A percentile compares a stretch with the other conserved stretches of the same genome.
Evolutionary conservation across 2,329 filamentous ascomycete species (phyloP).

Genomic region (Coniella vitis): DNA sequence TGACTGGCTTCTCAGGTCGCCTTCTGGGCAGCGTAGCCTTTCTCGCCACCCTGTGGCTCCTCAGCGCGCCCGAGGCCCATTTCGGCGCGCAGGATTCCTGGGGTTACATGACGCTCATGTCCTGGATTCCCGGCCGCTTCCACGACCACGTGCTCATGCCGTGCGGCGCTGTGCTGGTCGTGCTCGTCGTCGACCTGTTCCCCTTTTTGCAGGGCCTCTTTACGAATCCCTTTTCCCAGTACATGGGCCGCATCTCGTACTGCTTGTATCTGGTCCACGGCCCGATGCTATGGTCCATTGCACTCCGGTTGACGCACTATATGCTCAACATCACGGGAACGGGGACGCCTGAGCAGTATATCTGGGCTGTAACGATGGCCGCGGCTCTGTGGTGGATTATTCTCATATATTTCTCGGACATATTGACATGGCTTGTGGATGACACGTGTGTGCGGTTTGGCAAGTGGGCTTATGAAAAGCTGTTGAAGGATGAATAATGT

Average conservation of each 20-base stretch:
- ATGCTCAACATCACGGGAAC: conserved; percentile 4
- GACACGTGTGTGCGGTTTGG: conserved; percentile 10
- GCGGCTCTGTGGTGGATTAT: conserved; percentile 13
- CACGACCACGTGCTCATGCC: conserved; percentile 2
- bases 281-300: conserved; percentile 13
- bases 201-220: conserved; percentile 9
- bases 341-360: not conserved
- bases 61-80: conserved; percentile 2
- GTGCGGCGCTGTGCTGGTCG: conserved; percentile 1
- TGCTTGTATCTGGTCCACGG: conserved; percentile 13
- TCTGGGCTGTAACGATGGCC: conserved; percentile 9
- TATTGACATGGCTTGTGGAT: conserved; percentile 8
- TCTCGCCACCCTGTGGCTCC: conserved; percentile 3
- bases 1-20: not conserved
- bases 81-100: not conserved
- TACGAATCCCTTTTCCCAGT: conserved; percentile 13
- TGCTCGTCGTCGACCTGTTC: conserved; percentile 4
- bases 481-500: conserved; percentile 4
- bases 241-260: conserved; percentile 15
- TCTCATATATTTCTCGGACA: conserved; percentile 10
- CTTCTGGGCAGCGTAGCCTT: conserved; percentile 1
- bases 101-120: conserved; percentile 5
- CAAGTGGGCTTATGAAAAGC: conserved; percentile 13
- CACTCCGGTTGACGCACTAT: not conserved
- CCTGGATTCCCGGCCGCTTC: not conserved